Percentiles rank a stretch among this genome's conserved stretches.
Evolutionary conservation across 2,329 filamentous ascomycete genomes (phyloP).

Genomic region (Aureobasidium sp.): DNA sequence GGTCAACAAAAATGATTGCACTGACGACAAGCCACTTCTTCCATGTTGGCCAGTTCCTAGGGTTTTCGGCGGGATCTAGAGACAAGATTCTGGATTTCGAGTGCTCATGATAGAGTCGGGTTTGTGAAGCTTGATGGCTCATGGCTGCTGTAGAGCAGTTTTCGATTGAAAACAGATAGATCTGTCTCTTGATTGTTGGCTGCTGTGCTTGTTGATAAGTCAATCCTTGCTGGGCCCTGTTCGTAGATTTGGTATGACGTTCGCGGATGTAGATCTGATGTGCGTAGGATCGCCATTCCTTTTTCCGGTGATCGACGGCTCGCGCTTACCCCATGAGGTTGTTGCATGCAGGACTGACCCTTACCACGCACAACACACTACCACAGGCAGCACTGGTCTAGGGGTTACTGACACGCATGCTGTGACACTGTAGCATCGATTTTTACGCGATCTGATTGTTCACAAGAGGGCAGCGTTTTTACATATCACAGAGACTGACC

Average conservation of each 20-base stretch:
- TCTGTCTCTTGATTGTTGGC: background rate
- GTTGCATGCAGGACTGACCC: background rate
- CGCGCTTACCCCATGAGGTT: background rate
- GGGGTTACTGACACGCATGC: too few relatives aligned
- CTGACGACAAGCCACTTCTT: conserved; percentile 33
- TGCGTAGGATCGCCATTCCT: background rate
- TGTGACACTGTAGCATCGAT: too few relatives aligned
- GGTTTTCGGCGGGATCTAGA: conserved; percentile 25
- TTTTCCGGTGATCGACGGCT: background rate
- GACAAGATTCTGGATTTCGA: conserved; percentile 22
- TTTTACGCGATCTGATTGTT: too few relatives aligned
- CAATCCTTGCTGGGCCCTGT: background rate
- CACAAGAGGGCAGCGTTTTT: too few relatives aligned
- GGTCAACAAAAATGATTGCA: conserved; percentile 28
- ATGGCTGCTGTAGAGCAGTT: background rate
- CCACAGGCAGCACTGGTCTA: too few relatives aligned
- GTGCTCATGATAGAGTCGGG: background rate
- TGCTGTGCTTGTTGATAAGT: background rate
- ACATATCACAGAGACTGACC: too few relatives aligned
- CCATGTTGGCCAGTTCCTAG: conserved; percentile 29
- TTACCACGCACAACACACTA: too few relatives aligned
- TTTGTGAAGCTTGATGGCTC: background rate
- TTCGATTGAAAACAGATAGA: background rate
- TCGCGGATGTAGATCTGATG: background rate
- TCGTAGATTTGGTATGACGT: background rate